Evolutionary conservation across 345 rosid species (phyloP), one percentile per base, ranked within the genome.

Genomic region (Eucalyptus curtisii): DNA sequence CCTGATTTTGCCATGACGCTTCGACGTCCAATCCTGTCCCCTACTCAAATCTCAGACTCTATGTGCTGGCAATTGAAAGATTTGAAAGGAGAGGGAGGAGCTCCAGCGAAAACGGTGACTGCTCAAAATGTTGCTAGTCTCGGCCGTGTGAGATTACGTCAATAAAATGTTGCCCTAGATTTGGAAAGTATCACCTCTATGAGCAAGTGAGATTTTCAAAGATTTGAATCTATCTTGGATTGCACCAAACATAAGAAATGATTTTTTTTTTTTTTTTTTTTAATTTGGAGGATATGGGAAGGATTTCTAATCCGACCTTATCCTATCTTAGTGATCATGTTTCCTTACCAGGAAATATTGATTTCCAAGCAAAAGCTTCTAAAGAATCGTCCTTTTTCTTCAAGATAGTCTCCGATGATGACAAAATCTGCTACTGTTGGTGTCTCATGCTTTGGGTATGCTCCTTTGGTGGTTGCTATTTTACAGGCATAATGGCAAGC

Each of bases 401-500:
- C 45, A 19, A 37, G 45, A 68, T 33, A 37, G 27, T 71, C 25
- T 71, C 45, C 10, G 40, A 42, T 10, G 12, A 71, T 71, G 81
- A 20, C 45, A 20, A 33, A 37, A 71, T 71, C 25, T 20, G 81
- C 81, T 71, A 19, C 27, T 71, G 44, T 71, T 37, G 7, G 45
- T 71, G 81, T 71, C 22, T 71, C 81, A 19, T 71, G 13, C 81
- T 71, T 71, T 71, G 45, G 14, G 24, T 64, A 15, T 64, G 71
- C 71, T 64, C 71, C 37, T 64, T 30, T 64, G 71, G 33, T 31
- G 19, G 71, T 64, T 64, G 71, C 71, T 7, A 15, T 64, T 30
- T 30, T 64, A 17, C 91, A 95, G 98, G 97, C 86, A 89, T 90
- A 87, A 91, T 98, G 95, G 89, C 91, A 59, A 90, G 94, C 89